These are phyloP conservation scores for Sclerotinia minor DNA, from an alignment of 2,329 filamentous ascomycete genomes.

Conservation along the genomic window DNA sequence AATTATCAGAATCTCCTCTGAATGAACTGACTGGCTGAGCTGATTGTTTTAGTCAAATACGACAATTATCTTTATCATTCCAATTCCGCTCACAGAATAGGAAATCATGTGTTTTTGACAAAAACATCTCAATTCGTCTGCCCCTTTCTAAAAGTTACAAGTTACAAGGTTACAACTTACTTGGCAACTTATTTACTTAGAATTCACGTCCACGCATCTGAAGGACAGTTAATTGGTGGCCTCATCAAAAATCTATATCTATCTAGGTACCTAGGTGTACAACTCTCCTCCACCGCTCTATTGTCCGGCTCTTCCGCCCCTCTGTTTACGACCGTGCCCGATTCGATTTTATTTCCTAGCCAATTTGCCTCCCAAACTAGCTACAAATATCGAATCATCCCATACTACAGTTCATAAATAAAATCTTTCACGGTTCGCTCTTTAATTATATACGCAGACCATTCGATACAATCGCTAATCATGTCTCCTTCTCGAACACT, in stretches of 20 bases:
- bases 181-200: no score
- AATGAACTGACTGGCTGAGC: no score
- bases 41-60: no score
- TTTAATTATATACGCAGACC: not conserved
- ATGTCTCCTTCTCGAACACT: conserved; percentile 79
- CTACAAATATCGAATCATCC: not conserved
- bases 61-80: no score
- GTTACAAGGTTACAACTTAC: no score
- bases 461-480: conserved; percentile 23
- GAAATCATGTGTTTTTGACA: no score
- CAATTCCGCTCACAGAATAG: no score
- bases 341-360: conserved; percentile 3
- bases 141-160: no score
- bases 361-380: conserved; percentile 14
- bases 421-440: not conserved
- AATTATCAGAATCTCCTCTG: conserved; percentile 11
- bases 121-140: no score
- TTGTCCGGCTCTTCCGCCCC: conserved; percentile 11
- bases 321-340: conserved; percentile 8
- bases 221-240: not conserved
- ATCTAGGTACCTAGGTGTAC: no score
- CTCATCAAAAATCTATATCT: no score
- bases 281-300: not conserved
- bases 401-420: not conserved
- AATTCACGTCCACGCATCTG: not conserved